These are phyloP conservation scores for Hemisphaericaspora xylofermentans DNA, from an alignment of 1,139 yeast genomes.

Conservation along the genomic window DNA sequence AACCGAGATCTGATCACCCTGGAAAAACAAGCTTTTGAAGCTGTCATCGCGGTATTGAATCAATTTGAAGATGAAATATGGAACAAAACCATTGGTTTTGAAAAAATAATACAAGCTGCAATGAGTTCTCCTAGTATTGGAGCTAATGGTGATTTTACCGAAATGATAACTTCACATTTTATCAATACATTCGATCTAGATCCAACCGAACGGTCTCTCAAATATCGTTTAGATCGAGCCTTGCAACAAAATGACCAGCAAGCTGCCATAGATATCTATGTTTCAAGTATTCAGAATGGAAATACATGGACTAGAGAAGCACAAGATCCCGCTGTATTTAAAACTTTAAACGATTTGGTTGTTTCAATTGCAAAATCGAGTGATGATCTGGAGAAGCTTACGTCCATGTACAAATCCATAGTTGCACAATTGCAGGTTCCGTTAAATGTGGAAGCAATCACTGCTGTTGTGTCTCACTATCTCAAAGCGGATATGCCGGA, in stretches of 20 bases:
- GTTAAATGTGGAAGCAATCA: slow-evolving; percentile 42
- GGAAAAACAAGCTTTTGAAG: neutral
- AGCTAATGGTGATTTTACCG: slow-evolving; percentile 22
- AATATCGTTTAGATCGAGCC: slow-evolving; percentile 31
- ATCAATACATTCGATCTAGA: slow-evolving; percentile 14
- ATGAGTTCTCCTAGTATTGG: slow-evolving; percentile 15
- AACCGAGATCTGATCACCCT: neutral
- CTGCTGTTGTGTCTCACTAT: slow-evolving; percentile 46
- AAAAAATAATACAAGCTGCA: slow-evolving; percentile 21
- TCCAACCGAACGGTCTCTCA: slow-evolving; percentile 26
- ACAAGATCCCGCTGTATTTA: slow-evolving; percentile 28
- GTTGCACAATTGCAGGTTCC: slow-evolving; percentile 38
- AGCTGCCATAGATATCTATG: slow-evolving; percentile 31
- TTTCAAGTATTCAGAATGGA: slow-evolving; percentile 27
- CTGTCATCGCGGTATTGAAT: neutral
- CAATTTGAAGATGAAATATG: slow-evolving; percentile 9
- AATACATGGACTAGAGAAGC: slow-evolving; percentile 31
- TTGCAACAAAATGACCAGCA: slow-evolving; percentile 19
- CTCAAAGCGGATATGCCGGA: slow-evolving; percentile 50
- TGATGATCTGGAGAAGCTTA: slow-evolving; percentile 21
- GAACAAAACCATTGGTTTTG: slow-evolving; percentile 16
- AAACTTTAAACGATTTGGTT: slow-evolving; percentile 36
- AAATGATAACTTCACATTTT: slow-evolving; percentile 13
- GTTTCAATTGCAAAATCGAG: slow-evolving; percentile 22
- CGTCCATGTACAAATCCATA: slow-evolving; percentile 34